Evolutionary conservation across 805 yeast genomes (phyloP).

Genomic region (Metschnikowia lachancei): DNA sequence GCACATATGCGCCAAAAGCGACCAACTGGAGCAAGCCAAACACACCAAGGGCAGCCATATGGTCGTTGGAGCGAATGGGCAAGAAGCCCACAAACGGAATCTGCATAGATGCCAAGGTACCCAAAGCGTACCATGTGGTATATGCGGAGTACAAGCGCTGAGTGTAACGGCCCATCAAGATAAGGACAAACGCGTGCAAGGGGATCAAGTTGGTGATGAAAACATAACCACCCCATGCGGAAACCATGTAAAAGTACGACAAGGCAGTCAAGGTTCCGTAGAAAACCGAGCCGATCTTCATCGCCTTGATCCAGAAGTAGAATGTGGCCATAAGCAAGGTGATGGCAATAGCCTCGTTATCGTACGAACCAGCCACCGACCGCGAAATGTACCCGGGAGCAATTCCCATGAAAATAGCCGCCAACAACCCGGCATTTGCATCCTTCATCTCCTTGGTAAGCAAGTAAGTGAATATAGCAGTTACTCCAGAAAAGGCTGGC

Average conservation of each 20-base stretch:
- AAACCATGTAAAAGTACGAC: slow-evolving; percentile 95
- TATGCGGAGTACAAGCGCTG: slow-evolving; percentile 84
- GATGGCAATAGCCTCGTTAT: slow-evolving; percentile 98
- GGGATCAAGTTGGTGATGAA: slow-evolving; percentile 98
- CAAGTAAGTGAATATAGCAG: slow-evolving; percentile 85
- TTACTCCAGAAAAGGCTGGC: slow-evolving; percentile 91
- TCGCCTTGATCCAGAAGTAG: slow-evolving; percentile 91
- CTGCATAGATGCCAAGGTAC: slow-evolving; percentile 98
- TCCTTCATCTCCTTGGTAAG: slow-evolving; percentile 90
- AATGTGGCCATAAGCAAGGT: slow-evolving; percentile 93
- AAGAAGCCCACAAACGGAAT: slow-evolving; percentile 97
- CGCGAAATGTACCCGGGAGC: slow-evolving; percentile 98
- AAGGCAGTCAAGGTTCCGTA: slow-evolving; percentile 82
- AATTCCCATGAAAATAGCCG: slow-evolving; percentile 94
- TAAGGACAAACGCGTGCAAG: slow-evolving; percentile 83
- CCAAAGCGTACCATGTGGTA: slow-evolving; percentile 94
- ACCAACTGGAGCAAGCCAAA: slow-evolving; percentile 93
- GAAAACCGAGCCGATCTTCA: slow-evolving; percentile 84
- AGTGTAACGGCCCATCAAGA: slow-evolving; percentile 91
- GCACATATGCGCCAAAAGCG: slow-evolving; percentile 79
- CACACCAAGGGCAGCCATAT: slow-evolving; percentile 97
- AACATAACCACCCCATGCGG: slow-evolving; percentile 99
- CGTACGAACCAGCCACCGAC: slow-evolving; percentile 98
- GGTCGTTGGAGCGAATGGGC: slow-evolving; percentile 96
- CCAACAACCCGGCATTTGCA: slow-evolving; percentile 81